Base-by-base conservation (phyloP, 345 rosid species). In the Brassica rapa region DNA sequence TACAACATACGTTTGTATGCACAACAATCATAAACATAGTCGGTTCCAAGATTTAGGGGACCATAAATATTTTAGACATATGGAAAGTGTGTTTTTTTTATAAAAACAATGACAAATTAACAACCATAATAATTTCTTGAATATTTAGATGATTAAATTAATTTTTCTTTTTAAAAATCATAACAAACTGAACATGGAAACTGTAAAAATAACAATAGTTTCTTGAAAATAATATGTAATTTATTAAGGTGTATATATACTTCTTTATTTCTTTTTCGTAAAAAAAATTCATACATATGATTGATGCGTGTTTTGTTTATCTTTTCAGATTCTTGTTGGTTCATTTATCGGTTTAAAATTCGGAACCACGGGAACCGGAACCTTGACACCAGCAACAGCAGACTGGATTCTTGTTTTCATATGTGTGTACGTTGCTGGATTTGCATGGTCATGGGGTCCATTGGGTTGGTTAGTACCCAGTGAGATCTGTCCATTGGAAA, bases 371-470 rank as follows among this genome's bases (percentile, higher is more conserved):
- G 86, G 88, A 14, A 30, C 74, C 1, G 86, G 85, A 2, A 29
- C 73, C 4, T 67, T 85, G 73, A 41, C 83, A 1, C 75, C 62
- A 1, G 53, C 72, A 25, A 61, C 76, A n/a, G 86, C 88, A 5
- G 66, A 70, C 61, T 37, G 82, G 69, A 76, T 83, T 4, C n/a
- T 83, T 63, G 56, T 73, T 19, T 83, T 81, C 61, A 83, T 83
- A 65, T 85, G 85, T 57, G 15, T 67, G 6, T 83, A 69, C 27
- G 85, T 83, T 23, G 85, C 85, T 8, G 83, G 80, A 6, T 82
- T 74, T 66, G 85, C 82, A 12, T 79, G 80, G 82, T 82, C 85
- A 65, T 82, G 85, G 85, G 85, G 82, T 16, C 82, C 85, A 11
- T 62, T 82, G 62, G 85, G 82, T 39, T 82, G 85, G 85, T 71